Base-by-base conservation (phyloP, 78 protist species). In the Dictyostelium intermedium region DNA sequence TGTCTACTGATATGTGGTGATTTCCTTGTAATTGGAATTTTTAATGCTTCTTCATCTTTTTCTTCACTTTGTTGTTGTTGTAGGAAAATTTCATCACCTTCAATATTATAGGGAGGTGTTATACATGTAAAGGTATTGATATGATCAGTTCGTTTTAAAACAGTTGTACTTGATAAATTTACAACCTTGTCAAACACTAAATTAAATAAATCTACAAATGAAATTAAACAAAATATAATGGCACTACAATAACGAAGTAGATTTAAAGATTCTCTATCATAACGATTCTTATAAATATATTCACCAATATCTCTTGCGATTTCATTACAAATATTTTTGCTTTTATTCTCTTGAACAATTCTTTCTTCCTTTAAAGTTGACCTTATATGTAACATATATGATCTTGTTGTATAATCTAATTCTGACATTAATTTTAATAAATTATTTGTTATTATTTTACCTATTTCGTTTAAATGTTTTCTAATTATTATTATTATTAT, bases 181-280 rank as follows among this genome's bases (percentile, higher is more conserved):
- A 43, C 34, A 43, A 30, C 37, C 3, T 47, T 66, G 14, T 70
- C 70, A 32, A 84, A 32, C 1, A 66, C 35, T 45, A 23, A 13
- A 45, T 84, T 37, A 72, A 70, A 84, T 35, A 27, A 63, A 39
- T 84, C 50, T 7, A 84, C 25, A 84, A 84, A 84, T 32, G 91
- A 66, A 23, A 32, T 70, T 41, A 66, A 23, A 41, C 79, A 37
- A 47, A 66, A 70, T 25, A 84, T 45, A 66, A 74, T 84, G 5
- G 91, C 80, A 20, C 91, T 80, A 53, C 41, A 50, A 30, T 41
- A 50, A 2, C 47, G 69, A 32, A 45, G 70, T 61, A 30, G 9
- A 27, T 70, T 41, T 41, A 45, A 41, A 8, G 30, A 41, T 53
- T 53, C 50, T 27, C 14, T 27, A 35, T 66, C 61, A 5, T 61